Base-by-base conservation (phyloP, 352 stramenopile species). In the Phytophthora chlamydospora region DNA sequence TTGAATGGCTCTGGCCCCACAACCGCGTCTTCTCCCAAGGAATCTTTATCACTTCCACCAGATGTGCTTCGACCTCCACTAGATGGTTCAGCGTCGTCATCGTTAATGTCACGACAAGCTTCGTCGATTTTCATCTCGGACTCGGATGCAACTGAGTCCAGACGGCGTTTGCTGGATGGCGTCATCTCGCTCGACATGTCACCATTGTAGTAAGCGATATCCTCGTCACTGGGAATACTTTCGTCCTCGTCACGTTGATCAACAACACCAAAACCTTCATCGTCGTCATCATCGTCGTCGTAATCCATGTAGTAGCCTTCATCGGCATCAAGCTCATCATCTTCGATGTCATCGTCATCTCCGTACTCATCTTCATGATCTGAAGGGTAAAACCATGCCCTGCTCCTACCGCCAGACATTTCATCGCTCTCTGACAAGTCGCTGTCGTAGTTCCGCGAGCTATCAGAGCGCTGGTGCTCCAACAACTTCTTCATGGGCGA, bases 401-500 rank as follows among this genome's bases (percentile, higher is more conserved):
- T 64, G 45, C 56, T 58, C 24, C 49, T 61, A 33, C 46, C 53
- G 40, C 41, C 50, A 33, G 49, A 39, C 41, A 71, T 55, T 8
- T 68, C 58, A 50, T 85, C 78, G 3, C 51, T 72, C 11, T 89
- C 81, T 6, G 76, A 88, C 32, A 73, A 57, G 21, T 89, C 76
- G 29, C 76, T 90, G n/a, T 78, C 66, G 21, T 85, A 71, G 45
- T 67, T 71, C 11, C 49, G 39, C 19, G 65, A 48, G 27, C 64
- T 51, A 33, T 47, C 32, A 32, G 51, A 42, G 47, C 39, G 54
- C 19, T 81, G 69, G 58, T 89, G 68, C n/a, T 88, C 75, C 14
- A 91, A 42, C 50, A 91, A 53, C 39, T 78, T 87, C 29, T 75
- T 71, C 58, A 87, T 78, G 6, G 81, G 74, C 6, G 77, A 86